These are phyloP conservation scores for Linaria vulgaris DNA, from an alignment of 257 asterid genomes.

Conservation along the genomic window DNA sequence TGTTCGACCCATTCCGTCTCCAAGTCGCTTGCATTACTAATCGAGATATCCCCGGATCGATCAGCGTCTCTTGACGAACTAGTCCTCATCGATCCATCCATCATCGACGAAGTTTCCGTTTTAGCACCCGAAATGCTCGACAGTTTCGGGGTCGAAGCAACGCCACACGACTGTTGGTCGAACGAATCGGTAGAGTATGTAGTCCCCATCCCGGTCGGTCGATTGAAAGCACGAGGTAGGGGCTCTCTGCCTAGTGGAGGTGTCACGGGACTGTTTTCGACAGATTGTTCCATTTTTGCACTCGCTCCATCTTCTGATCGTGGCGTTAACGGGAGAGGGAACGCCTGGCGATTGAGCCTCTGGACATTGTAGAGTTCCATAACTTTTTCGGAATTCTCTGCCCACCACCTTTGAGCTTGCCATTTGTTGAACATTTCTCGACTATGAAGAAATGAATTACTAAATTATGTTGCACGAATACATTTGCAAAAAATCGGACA, in stretches of 20 bases:
- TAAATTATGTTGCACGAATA: no score
- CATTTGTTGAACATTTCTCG: slow-evolving; percentile 90
- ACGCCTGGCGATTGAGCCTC: slow-evolving; percentile 74
- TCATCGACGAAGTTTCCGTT: slow-evolving; percentile 48
- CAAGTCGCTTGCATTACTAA: slow-evolving; percentile 87
- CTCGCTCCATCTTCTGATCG: slow-evolving; percentile 71
- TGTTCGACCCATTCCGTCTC: slow-evolving; percentile 96
- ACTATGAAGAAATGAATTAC: no score
- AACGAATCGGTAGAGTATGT: slow-evolving; percentile 69
- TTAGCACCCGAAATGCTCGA: slow-evolving; percentile 66
- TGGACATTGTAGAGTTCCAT: slow-evolving; percentile 91
- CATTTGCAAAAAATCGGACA: no score
- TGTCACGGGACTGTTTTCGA: slow-evolving; percentile 78
- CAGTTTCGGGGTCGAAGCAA: slow-evolving; percentile 78
- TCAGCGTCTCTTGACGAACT: slow-evolving; percentile 80
- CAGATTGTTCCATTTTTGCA: slow-evolving; percentile 62
- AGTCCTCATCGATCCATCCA: slow-evolving; percentile 75
- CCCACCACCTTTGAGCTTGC: slow-evolving; percentile 99
- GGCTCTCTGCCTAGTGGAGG: slow-evolving; percentile 79
- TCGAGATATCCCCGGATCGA: slow-evolving; percentile 49
- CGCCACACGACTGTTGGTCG: slow-evolving; percentile 60
- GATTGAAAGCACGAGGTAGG: slow-evolving; percentile 53
- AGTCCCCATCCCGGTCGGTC: slow-evolving; percentile 44
- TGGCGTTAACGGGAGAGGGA: slow-evolving; percentile 79
- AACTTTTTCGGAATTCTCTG: slow-evolving; percentile 84